Percentiles rank a stretch among this genome's conserved stretches.
phyloP scores from a whole-genome alignment of 306 rosid genomes.

The Arachis hypogaea region DNA sequence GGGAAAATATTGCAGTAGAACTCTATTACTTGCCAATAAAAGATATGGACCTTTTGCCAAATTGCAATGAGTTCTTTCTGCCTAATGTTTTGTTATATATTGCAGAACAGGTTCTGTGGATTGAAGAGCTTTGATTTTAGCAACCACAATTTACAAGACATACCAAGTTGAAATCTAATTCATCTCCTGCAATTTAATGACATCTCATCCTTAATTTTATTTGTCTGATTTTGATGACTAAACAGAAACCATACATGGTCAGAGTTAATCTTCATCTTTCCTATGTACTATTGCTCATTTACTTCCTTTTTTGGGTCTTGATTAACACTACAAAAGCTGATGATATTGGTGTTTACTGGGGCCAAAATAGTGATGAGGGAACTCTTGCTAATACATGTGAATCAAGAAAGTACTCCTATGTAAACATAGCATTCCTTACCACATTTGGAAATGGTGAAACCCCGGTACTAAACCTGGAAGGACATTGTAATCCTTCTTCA shows the following conservation, averaged over 20 bases:
- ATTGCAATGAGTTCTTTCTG: background rate
- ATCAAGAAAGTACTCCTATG: conserved; percentile 26
- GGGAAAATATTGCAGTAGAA: too few relatives aligned
- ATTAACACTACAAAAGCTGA: conserved; percentile 4
- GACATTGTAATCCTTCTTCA: conserved; percentile 26
- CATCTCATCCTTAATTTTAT: background rate
- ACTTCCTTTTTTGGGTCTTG: background rate
- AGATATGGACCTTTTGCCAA: background rate
- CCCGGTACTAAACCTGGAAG: conserved; percentile 10
- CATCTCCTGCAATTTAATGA: background rate
- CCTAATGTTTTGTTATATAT: background rate
- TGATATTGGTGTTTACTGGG: conserved; percentile 38
- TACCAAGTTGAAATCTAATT: background rate
- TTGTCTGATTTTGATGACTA: background rate
- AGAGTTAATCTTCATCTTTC: background rate
- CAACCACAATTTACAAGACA: background rate
- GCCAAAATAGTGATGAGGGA: conserved; percentile 21
- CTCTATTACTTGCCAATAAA: too few relatives aligned
- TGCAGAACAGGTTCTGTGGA: background rate
- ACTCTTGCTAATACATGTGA: conserved; percentile 35
- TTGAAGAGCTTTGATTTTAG: too few relatives aligned
- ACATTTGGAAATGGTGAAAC: conserved; percentile 20
- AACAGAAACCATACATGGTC: conserved; percentile 30
- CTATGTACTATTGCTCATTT: background rate
- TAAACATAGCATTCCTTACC: conserved; percentile 16